phyloP scores from a whole-genome alignment of 768 basidiomycete genomes.

The Naganishia onofrii region DNA sequence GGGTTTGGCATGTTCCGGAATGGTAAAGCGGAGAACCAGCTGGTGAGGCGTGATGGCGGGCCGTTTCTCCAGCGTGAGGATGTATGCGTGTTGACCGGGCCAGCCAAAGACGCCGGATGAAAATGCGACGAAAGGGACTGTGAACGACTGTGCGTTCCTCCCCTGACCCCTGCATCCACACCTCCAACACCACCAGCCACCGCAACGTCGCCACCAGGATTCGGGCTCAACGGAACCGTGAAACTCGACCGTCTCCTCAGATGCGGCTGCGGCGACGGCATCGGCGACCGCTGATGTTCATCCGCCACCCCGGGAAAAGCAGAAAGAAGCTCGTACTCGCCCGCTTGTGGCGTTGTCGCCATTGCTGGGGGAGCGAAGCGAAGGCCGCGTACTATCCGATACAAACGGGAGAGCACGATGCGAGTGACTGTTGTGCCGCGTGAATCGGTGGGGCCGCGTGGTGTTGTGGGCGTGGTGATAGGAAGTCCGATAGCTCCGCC shows the following conservation, averaged over 20 bases:
- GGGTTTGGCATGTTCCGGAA: conserved; percentile 28
- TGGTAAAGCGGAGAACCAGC: conserved; percentile 11
- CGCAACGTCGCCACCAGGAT: background rate
- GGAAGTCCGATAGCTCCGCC: background rate
- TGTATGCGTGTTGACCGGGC: background rate
- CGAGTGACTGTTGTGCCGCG: background rate
- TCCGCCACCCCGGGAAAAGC: background rate
- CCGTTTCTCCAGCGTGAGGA: too few relatives aligned
- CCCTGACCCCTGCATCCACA: background rate
- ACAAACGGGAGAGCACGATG: background rate
- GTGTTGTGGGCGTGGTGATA: too few relatives aligned
- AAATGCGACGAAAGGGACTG: conserved; percentile 17
- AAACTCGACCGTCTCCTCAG: background rate
- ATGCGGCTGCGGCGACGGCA: conserved; percentile 17
- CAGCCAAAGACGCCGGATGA: background rate
- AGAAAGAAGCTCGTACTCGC: conserved; percentile 21
- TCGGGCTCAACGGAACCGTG: background rate
- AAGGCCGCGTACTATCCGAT: background rate
- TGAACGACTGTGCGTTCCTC: background rate
- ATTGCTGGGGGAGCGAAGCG: background rate
- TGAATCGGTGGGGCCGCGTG: background rate
- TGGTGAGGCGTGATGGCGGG: background rate
- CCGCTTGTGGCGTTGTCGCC: background rate
- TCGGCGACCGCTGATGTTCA: conserved; percentile 22
- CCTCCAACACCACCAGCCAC: background rate